Evolutionary conservation across 805 yeast genomes (phyloP).

Genomic region (Kurtzmaniella cleridarum): DNA sequence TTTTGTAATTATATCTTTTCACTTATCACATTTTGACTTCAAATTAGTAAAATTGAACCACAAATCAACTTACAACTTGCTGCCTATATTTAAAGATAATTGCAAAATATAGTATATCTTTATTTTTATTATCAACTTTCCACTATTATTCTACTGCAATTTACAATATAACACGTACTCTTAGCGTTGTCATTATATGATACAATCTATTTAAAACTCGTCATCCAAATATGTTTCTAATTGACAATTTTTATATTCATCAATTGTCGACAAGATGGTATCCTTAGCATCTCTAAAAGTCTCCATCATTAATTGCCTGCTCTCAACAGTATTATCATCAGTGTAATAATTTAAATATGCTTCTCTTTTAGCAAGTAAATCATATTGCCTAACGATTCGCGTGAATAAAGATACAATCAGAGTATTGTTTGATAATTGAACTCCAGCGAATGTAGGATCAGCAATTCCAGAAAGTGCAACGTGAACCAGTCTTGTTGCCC

Average conservation of each 20-base stretch:
- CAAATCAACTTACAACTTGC: too few relatives aligned
- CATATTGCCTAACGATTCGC: constrained; percentile 70
- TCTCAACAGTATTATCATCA: constrained; percentile 39
- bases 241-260: constrained; percentile 43
- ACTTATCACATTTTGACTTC: too few relatives aligned
- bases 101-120: too few relatives aligned
- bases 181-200: constrained; percentile 23
- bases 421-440: constrained; percentile 80
- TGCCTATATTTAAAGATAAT: too few relatives aligned
- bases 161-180: too few relatives aligned
- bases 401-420: constrained; percentile 63
- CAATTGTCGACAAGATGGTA: constrained; percentile 37
- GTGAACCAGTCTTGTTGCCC: constrained; percentile 78
- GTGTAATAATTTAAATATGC: constrained; percentile 82
- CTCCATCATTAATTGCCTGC: constrained; percentile 39
- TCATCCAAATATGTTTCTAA: constrained; percentile 43
- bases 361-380: constrained; percentile 66
- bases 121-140: too few relatives aligned
- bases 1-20: too few relatives aligned
- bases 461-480: constrained; percentile 58
- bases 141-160: too few relatives aligned
- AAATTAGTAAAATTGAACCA: too few relatives aligned
- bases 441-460: constrained; percentile 49
- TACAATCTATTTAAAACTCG: constrained; percentile 19
- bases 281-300: constrained; percentile 47